These are phyloP conservation scores for Furcasterigmium furcatum DNA, from an alignment of 2,329 filamentous ascomycete genomes.

Conservation along the genomic window DNA sequence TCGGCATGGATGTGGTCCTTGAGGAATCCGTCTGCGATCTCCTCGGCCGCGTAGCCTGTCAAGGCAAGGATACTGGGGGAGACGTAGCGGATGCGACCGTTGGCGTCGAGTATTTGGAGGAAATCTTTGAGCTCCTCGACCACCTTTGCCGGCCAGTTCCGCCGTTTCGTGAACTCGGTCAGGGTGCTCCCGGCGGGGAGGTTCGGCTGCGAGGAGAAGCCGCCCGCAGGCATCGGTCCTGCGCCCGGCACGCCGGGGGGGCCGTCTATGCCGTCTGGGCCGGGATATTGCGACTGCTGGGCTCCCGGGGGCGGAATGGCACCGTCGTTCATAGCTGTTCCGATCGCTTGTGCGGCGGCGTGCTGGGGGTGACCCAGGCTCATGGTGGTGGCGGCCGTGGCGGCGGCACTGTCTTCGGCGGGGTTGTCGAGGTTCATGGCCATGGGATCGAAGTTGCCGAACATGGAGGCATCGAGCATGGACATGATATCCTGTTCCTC, in stretches of 20 bases:
- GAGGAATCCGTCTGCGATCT: constrained; percentile 73
- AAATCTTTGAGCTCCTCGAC: constrained; percentile 89
- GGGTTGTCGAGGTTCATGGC: constrained; percentile 38
- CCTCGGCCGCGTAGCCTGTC: constrained; percentile 70
- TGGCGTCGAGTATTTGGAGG: constrained; percentile 79
- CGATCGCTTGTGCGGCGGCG: not conserved
- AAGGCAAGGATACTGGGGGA: constrained; percentile 73
- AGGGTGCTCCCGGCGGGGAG: constrained; percentile 38
- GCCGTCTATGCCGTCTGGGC: not conserved
- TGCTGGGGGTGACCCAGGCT: not conserved
- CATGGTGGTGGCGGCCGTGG: constrained; percentile 3
- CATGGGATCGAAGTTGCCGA: constrained; percentile 33
- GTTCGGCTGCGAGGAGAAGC: constrained; percentile 24
- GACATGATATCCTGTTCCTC: constrained; percentile 37
- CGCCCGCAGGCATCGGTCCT: constrained; percentile 36
- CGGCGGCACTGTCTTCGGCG: constrained; percentile 18
- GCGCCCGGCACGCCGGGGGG: constrained; percentile 33
- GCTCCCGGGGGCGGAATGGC: not conserved
- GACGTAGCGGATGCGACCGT: constrained; percentile 81
- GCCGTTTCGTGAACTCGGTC: constrained; percentile 58
- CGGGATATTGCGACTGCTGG: not conserved
- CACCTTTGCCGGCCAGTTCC: constrained; percentile 83
- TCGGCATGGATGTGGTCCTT: constrained; percentile 83
- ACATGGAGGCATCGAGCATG: constrained; percentile 38
- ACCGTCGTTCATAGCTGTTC: not conserved